Percentiles rank a stretch among this genome's conserved stretches.
These are phyloP conservation scores for Arabidopsis lyrata DNA, from an alignment of 441 rosid species.

Conservation along the genomic window DNA sequence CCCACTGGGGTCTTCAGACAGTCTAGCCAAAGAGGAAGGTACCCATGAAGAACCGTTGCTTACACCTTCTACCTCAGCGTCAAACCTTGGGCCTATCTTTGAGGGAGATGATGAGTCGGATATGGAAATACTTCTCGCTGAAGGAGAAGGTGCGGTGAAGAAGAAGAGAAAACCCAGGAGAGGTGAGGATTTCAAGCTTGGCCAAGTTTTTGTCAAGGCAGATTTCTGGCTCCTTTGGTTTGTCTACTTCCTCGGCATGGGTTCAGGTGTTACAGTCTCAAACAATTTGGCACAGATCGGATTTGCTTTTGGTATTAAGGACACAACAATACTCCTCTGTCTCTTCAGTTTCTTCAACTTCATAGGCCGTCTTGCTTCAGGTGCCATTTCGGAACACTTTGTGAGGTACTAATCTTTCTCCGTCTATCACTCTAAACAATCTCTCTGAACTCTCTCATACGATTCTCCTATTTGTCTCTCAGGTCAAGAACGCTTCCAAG, in stretches of 20 bases:
- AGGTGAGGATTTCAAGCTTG: constrained; percentile 91
- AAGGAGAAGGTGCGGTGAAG: constrained; percentile 92
- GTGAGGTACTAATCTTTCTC: constrained; percentile 62
- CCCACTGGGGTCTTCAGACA: constrained; percentile 62
- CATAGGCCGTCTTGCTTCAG: constrained; percentile 87
- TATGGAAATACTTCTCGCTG: constrained; percentile 77
- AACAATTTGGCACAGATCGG: constrained; percentile 98
- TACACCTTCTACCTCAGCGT: constrained; percentile 69
- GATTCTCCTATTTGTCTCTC: constrained; percentile 33
- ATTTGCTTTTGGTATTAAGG: constrained; percentile 66
- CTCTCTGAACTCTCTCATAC: constrained; percentile 9
- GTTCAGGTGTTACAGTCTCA: constrained; percentile 87
- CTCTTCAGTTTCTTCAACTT: constrained; percentile 92
- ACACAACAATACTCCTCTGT: constrained; percentile 72
- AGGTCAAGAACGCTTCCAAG: constrained; percentile 86
- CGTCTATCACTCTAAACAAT: neutral
- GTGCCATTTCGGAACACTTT: constrained; percentile 90
- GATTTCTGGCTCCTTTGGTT: constrained; percentile 98
- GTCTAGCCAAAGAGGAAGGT: constrained; percentile 57
- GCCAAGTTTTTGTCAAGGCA: constrained; percentile 82
- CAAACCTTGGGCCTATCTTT: constrained; percentile 63
- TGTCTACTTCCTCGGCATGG: constrained; percentile 85
- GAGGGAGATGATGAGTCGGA: constrained; percentile 69
- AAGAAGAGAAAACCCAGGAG: constrained; percentile 86
- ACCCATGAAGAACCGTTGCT: constrained; percentile 62